A percentile compares a stretch with the other conserved stretches of the same genome.
phyloP scores from a whole-genome alignment of 2,329 filamentous ascomycete species.

The Penicillium brevicompactum region DNA sequence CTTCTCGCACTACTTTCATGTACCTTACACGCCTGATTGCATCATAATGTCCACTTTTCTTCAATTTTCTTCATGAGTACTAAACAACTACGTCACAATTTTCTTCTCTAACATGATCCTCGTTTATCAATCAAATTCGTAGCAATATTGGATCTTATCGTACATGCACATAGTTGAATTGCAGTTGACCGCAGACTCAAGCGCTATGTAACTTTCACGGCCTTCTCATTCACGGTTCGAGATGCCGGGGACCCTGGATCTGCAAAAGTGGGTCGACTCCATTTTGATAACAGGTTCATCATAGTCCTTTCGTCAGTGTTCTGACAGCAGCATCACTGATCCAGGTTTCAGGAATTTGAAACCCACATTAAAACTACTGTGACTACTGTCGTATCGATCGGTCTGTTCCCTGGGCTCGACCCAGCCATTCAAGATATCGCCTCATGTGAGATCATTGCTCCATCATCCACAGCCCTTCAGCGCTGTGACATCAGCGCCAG shows the following conservation, averaged over 20 bases:
- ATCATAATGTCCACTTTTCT: constrained; percentile 14
- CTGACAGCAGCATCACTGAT: neutral
- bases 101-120: neutral
- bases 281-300: neutral
- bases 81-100: neutral
- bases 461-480: constrained; percentile 15
- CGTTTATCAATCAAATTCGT: neutral
- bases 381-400: neutral
- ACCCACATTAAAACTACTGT: neutral
- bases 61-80: neutral
- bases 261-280: neutral
- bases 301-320: neutral
- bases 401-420: neutral
- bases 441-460: constrained; percentile 21
- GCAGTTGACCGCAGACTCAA: too few species aligned
- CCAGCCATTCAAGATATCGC: constrained; percentile 4
- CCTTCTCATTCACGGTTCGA: neutral
- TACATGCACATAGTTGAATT: too few species aligned
- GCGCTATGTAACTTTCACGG: neutral
- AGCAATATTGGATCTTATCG: too few species aligned
- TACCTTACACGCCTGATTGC: constrained; percentile 1
- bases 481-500: constrained; percentile 20
- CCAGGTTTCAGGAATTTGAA: neutral
- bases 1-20: constrained; percentile 7
- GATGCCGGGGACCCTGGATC: neutral